Conservation (phyloP, 1,139 yeast species). For the Sporopachydermia cereana region DNA sequence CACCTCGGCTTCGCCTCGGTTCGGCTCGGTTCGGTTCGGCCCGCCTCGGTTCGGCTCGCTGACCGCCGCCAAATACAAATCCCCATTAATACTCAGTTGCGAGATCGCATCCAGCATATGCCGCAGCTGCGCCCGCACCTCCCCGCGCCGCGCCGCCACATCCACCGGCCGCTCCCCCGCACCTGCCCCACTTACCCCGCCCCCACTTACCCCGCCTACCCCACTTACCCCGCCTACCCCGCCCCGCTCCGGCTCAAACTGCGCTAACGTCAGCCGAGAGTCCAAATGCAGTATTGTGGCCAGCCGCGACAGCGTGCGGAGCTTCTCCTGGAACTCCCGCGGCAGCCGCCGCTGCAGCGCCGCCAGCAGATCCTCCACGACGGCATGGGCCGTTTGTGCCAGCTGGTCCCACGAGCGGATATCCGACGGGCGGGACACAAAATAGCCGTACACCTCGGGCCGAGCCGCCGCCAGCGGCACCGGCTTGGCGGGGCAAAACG, state of each 20-base stretch:
- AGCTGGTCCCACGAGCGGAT: neutral
- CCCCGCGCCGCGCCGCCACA: neutral
- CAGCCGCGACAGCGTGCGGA: neutral
- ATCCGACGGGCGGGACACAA: neutral
- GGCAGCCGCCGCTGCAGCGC: neutral
- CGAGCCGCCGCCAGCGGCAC: neutral
- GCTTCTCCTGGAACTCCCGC: neutral
- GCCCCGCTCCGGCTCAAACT: neutral
- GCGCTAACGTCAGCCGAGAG: neutral
- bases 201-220: neutral
- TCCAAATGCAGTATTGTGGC: slow-evolving; percentile 4
- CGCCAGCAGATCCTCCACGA: neutral
- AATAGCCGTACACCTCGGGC: neutral
- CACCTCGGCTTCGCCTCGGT: no score
- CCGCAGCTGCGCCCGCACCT: neutral
- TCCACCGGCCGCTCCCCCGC: neutral
- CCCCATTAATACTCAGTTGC: slow-evolving; percentile 4
- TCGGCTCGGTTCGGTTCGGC: no score
- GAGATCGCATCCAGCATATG: neutral
- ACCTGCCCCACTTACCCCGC: neutral
- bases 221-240: neutral
- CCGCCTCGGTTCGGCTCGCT: neutral
- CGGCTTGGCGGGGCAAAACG: neutral
- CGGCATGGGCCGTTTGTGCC: neutral
- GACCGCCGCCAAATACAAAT: neutral